Percentiles rank a stretch among this genome's conserved stretches.
Evolutionary conservation across 225 moss, liverwort and hornwort species (phyloP).

Genomic region (Bryoerythrophyllum caledonicum): DNA sequence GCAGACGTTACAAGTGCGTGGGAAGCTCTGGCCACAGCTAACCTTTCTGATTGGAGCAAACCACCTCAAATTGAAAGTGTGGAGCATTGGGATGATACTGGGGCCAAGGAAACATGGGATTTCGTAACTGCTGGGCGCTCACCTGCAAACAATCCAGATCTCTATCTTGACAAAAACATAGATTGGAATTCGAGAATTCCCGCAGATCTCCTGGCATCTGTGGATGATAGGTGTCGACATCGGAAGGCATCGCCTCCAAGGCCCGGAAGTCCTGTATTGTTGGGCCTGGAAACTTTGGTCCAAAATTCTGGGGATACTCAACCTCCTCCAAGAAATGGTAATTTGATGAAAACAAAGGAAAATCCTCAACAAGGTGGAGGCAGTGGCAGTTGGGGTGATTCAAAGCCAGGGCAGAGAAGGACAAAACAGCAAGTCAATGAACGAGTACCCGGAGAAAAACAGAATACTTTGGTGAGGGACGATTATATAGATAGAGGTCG

Average conservation of each 20-base stretch:
- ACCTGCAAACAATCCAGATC: conserved; percentile 38
- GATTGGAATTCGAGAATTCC: conserved; percentile 51
- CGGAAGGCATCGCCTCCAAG: conserved; percentile 38
- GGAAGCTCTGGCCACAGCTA: conserved; percentile 48
- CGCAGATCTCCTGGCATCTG: conserved; percentile 34
- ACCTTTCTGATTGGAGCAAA: conserved; percentile 55
- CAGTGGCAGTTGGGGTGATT: conserved; percentile 56
- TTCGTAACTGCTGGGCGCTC: conserved; percentile 17
- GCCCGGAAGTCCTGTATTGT: conserved; percentile 50
- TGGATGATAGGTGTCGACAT: conserved; percentile 41
- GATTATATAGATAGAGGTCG: conserved; percentile 48
- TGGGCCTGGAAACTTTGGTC: conserved; percentile 47
- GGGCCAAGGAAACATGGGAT: conserved; percentile 50
- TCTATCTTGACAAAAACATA: conserved; percentile 48
- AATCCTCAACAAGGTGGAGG: conserved; percentile 45
- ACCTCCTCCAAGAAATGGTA: conserved; percentile 12
- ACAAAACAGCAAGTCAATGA: conserved; percentile 33
- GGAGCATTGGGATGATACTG: conserved; percentile 59
- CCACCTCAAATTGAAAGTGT: conserved; percentile 58
- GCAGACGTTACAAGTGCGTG: conserved; percentile 59
- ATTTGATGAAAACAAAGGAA: conserved; percentile 19
- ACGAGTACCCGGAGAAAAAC: conserved; percentile 27
- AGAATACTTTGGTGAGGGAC: conserved; percentile 37
- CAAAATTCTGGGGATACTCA: conserved; percentile 25
- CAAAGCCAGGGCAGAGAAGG: conserved; percentile 30